Conservation (phyloP, 2,329 filamentous ascomycete species). For the Ophiosphaerella korrae region DNA sequence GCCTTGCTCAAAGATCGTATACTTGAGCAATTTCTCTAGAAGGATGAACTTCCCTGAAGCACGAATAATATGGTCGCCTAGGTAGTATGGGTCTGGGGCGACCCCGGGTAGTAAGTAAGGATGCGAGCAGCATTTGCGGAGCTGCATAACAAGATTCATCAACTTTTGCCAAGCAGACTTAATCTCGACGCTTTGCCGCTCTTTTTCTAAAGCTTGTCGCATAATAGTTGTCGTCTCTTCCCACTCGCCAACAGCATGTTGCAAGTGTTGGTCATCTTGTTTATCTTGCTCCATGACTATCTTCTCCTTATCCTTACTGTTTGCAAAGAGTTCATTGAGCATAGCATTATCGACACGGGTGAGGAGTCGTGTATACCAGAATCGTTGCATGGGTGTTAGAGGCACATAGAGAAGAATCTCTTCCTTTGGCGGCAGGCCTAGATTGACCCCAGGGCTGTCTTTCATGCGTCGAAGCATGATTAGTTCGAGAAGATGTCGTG, state of each 20-base stretch:
- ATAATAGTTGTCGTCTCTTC: slow-evolving; percentile 89
- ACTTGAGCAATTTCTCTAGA: slow-evolving; percentile 57
- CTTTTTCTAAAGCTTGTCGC: slow-evolving; percentile 75
- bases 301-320: slow-evolving; percentile 53
- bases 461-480: slow-evolving; percentile 67
- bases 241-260: slow-evolving; percentile 46
- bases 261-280: slow-evolving; percentile 43
- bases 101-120: slow-evolving; percentile 58
- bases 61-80: slow-evolving; percentile 55
- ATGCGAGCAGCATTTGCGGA: slow-evolving; percentile 62
- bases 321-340: slow-evolving; percentile 59
- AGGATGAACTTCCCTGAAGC: slow-evolving; percentile 63
- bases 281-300: slow-evolving; percentile 45
- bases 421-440: slow-evolving; percentile 62
- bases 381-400: slow-evolving; percentile 62
- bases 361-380: slow-evolving; percentile 63
- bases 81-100: slow-evolving; percentile 52
- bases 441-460: slow-evolving; percentile 58
- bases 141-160: slow-evolving; percentile 62
- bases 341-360: slow-evolving; percentile 59
- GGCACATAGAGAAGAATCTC: slow-evolving; percentile 64
- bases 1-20: slow-evolving; percentile 55
- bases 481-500: slow-evolving; percentile 59
- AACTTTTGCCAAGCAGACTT: slow-evolving; percentile 55
- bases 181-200: slow-evolving; percentile 33